Conservation (phyloP, 208 protist genomes). For the Naegleria lovaniensis region DNA sequence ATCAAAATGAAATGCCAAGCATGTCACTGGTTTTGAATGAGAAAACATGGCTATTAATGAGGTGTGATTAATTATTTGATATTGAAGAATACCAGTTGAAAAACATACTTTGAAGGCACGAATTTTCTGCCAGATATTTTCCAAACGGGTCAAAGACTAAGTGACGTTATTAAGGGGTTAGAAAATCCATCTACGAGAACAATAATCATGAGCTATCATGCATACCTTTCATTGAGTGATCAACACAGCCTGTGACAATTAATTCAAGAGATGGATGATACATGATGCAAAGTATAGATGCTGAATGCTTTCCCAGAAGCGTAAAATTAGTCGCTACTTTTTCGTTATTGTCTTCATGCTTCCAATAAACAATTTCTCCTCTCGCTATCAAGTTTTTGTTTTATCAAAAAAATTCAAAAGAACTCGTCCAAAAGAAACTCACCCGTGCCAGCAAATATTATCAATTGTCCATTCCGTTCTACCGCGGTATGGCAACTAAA, state of each 20-base stretch:
- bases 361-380: conserved; percentile 14
- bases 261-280: neutral
- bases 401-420: neutral
- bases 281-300: neutral
- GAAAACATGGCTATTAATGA: neutral
- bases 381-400: neutral
- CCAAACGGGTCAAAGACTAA: conserved; percentile 20
- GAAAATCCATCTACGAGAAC: no score
- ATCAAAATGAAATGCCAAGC: neutral
- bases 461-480: neutral
- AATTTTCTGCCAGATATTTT: neutral
- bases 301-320: neutral
- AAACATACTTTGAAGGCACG: neutral
- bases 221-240: conserved; percentile 19
- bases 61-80: neutral
- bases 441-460: neutral
- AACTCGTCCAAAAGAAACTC: neutral
- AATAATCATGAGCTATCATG: neutral
- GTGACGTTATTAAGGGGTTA: neutral
- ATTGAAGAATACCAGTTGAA: neutral
- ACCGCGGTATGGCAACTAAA: neutral
- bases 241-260: neutral
- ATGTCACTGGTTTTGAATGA: neutral
- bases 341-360: neutral
- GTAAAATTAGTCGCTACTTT: neutral